Percentiles rank a stretch among this genome's conserved stretches.
These are phyloP conservation scores for Cephalotrichum gorgonifer DNA, from an alignment of 2,329 filamentous ascomycete species.

Conservation along the genomic window DNA sequence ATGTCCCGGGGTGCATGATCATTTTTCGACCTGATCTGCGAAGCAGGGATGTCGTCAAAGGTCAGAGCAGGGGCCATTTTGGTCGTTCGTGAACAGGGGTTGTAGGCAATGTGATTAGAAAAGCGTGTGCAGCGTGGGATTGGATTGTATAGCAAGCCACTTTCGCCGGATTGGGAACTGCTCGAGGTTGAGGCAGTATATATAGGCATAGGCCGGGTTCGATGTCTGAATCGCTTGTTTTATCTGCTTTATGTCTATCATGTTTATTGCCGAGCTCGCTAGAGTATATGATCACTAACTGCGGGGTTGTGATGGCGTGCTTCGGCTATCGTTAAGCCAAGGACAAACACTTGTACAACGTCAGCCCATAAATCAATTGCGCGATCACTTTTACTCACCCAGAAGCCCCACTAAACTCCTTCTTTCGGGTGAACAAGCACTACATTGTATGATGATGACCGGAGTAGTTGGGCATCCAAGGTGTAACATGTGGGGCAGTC, in stretches of 20 bases:
- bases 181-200: not conserved
- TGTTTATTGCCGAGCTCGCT: not conserved
- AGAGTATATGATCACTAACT: not conserved
- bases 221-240: not conserved
- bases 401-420: too few species aligned
- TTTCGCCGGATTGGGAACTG: not conserved
- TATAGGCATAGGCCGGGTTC: not conserved
- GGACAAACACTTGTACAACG: too few species aligned
- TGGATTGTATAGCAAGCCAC: not conserved
- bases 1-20: slow-evolving; percentile 22
- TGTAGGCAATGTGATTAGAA: slow-evolving; percentile 1
- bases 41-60: slow-evolving; percentile 8
- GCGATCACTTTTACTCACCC: too few species aligned
- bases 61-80: slow-evolving; percentile 12
- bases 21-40: slow-evolving; percentile 14
- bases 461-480: too few species aligned
- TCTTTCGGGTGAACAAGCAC: too few species aligned
- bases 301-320: not conserved
- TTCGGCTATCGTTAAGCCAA: too few species aligned
- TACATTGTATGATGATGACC: too few species aligned
- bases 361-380: too few species aligned
- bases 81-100: not conserved
- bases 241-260: not conserved
- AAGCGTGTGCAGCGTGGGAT: not conserved
- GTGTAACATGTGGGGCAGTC: too few species aligned